A percentile compares a stretch with the other conserved stretches of the same genome.
phyloP scores from a whole-genome alignment of 2,329 filamentous ascomycete species.

The Hymenoscyphus repandus region DNA sequence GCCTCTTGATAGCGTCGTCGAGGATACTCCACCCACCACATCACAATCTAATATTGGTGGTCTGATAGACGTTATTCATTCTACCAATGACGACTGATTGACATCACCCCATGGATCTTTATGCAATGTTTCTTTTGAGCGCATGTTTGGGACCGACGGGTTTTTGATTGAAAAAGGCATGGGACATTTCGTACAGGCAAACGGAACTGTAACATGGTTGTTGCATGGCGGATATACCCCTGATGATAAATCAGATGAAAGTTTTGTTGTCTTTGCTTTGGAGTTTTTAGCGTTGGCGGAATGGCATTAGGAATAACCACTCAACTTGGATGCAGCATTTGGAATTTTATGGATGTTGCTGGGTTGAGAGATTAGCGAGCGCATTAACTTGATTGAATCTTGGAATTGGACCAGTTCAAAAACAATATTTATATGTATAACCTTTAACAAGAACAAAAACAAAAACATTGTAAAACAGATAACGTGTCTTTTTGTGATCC shows the following conservation, averaged over 20 bases:
- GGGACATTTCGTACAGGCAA: not conserved
- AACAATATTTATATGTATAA: too few relatives aligned
- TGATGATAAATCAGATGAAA: constrained; percentile 2
- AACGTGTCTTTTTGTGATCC: too few relatives aligned
- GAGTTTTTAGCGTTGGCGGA: not conserved
- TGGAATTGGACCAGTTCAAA: too few relatives aligned
- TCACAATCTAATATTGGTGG: not conserved
- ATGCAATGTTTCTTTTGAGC: not conserved
- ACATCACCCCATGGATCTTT: not conserved
- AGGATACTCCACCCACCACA: not conserved
- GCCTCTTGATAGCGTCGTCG: constrained; percentile 14
- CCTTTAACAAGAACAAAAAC: too few relatives aligned
- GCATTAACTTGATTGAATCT: too few relatives aligned
- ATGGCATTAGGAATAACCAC: not conserved
- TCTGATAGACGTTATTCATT: too few relatives aligned
- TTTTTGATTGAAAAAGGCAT: not conserved
- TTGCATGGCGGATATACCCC: constrained; percentile 6
- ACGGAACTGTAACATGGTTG: not conserved
- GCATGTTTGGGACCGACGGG: not conserved
- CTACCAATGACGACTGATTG: not conserved
- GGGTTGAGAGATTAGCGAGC: too few relatives aligned
- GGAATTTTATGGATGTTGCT: not conserved
- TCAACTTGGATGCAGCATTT: not conserved
- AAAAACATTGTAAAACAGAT: too few relatives aligned
- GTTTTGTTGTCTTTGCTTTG: not conserved